A percentile compares a stretch with the other conserved stretches of the same genome.
These are phyloP conservation scores for Hypoxylon rubiginosum DNA, from an alignment of 2,329 filamentous ascomycete genomes.

Conservation along the genomic window DNA sequence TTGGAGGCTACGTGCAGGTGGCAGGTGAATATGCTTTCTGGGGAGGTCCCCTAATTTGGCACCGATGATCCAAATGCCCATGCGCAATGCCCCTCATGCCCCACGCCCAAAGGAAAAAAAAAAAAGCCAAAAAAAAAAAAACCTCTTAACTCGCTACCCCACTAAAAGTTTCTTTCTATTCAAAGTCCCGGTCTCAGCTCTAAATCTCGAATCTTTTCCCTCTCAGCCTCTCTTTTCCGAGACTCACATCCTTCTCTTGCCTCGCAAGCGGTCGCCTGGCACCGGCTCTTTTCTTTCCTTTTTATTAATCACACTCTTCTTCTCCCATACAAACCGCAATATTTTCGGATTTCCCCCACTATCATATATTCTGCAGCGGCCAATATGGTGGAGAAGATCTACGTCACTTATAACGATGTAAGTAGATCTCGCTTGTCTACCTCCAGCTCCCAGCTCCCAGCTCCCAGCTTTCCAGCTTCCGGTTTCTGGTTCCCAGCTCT, in stretches of 20 bases:
- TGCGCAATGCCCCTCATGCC: neutral
- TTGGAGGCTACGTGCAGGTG: neutral
- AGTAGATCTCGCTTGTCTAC: slow-evolving; percentile 52
- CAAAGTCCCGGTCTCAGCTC: slow-evolving; percentile 22
- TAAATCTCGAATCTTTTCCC: slow-evolving; percentile 33
- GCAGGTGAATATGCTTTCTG: neutral
- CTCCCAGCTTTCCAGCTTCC: no score
- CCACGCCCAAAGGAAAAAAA: neutral
- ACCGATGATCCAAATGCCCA: no score
- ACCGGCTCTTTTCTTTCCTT: slow-evolving; percentile 10
- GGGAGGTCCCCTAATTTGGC: neutral
- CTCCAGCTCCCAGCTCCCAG: slow-evolving; percentile 16
- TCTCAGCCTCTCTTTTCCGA: slow-evolving; percentile 19
- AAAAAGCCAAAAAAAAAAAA: neutral
- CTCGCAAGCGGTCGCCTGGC: neutral
- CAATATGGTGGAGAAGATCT: slow-evolving; percentile 86
- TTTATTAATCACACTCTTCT: neutral
- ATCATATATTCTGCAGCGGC: slow-evolving; percentile 32
- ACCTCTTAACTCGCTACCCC: slow-evolving; percentile 12
- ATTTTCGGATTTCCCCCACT: slow-evolving; percentile 20
- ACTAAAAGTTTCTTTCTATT: slow-evolving; percentile 36
- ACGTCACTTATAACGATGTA: slow-evolving; percentile 94
- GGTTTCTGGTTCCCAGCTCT: neutral
- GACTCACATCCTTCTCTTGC: slow-evolving; percentile 14
- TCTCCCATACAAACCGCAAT: slow-evolving; percentile 1